Base-by-base conservation (phyloP, 176 grass and related monocot genomes). In the Oryza meyeriana region DNA sequence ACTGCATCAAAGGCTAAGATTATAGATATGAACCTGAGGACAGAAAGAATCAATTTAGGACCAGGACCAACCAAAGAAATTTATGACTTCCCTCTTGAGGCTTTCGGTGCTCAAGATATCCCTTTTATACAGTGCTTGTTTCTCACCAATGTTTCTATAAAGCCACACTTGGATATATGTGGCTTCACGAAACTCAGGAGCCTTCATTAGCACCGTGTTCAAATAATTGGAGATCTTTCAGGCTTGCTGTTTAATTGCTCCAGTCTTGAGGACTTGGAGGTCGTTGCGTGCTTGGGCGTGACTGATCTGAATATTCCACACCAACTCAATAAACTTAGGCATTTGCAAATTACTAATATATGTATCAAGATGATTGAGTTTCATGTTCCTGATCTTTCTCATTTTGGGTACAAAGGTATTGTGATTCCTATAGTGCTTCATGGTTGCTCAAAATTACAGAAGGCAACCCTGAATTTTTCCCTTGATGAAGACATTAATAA, bases 181-280 rank as follows among this genome's bases (percentile, higher is more conserved):
- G 72, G 72, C 44, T 76, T 84, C 32, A 41, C 50, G 27, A 45
- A 47, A 62, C 52, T 85, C 39, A 71, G 13, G 61, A 85, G 74
- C 34, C 83, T 63, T 85, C 36, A 8, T 85, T 6, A 78, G 74
- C 1, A 71, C 31, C 47, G 1, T 34, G 40, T 85, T 62, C 27
- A 47, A 44, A 78, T 78, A 45, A 10, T 10, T 5, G 38, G 74
- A 35, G 66, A 85, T 31, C 38, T 78, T 63, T 1, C 27, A 12
- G 10, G 14, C 28, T 62, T 85, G 65, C 75, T 78, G 36, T 32
- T 12, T 22, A 78, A 77, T 22, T 78, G 74, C 48, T 50, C 5
- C 5, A 25, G 0, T 71, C 52, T 85, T 28, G 65, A 78, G 50
- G 74, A 70, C 13, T 78, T 85, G 8, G 65, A 62, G 83, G 0